Base-by-base conservation (phyloP, 2,329 filamentous ascomycete genomes). In the Penicillium italicum region DNA sequence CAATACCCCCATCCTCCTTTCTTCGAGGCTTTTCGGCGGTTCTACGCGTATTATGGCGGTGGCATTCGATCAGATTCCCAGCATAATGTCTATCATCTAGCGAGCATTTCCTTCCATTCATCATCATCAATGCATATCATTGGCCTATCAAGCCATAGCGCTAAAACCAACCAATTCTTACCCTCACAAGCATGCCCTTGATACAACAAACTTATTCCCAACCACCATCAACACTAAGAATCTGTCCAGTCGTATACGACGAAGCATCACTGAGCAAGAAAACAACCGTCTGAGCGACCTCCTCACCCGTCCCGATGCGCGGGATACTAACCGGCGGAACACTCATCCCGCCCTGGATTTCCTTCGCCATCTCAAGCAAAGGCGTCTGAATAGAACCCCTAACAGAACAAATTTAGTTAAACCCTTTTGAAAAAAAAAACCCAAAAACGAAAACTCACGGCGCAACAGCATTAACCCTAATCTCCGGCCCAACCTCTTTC, bases 191-290 rank as follows among this genome's bases (percentile, higher is more conserved):
- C 14, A n/a, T 42, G 24, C 11, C 22, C 22, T 37, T 34, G 0
- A 11, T 11, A 6, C 16, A 5, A 5, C n/a, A 12, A 34, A 14
- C 34, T 62, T 37, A 68, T 18, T 71, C 61, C 73, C 75, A 78
- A 0, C 77, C 78, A 4, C 79, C 79, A 65, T 81, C 79, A 22
- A 80, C 75, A 49, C 67, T 74, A 44, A 77, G 71, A 5, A 76
- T 71, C 10, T 72, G 69, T 0, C 79, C 78, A 1, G 79, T 81
- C 1, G 79, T 76, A 62, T 75, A 80, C 2, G 73, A 76, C 1
- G 74, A 66, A 10, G 76, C 74, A 55, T 78, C 74, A 41, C 77
- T 77, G 18, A 81, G 64, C 57, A 82, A 59, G 42, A 79, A 81
- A n/a, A 77, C 72, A 28, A 80, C 73, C 1, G 79, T 68, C n/a